Evolutionary conservation across 495 filamentous ascomycete species (phyloP).

Genomic region (Parachaetomium inaequale): DNA sequence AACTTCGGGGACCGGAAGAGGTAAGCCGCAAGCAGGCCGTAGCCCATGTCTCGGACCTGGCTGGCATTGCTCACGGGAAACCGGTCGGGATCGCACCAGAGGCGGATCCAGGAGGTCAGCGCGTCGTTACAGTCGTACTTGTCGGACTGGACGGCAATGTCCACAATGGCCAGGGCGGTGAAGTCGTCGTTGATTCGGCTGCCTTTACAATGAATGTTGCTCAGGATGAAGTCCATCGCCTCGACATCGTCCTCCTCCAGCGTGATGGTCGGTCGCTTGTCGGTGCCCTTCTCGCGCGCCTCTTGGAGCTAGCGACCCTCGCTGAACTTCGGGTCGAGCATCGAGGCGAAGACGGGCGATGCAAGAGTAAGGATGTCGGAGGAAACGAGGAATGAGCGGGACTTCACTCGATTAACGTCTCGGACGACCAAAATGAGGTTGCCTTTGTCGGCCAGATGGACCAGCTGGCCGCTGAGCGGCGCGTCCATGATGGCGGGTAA

Average conservation of each 20-base stretch:
- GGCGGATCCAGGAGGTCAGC: not conserved
- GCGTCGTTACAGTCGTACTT: slow-evolving; percentile 4
- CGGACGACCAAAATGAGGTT: not conserved
- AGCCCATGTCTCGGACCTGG: not conserved
- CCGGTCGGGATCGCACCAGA: not conserved
- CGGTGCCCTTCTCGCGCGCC: not conserved
- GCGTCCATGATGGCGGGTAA: not conserved
- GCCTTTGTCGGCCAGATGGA: not conserved
- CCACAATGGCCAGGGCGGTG: not conserved
- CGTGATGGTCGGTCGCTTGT: not conserved
- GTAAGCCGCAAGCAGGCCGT: slow-evolving; percentile 3
- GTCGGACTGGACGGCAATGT: slow-evolving; percentile 3
- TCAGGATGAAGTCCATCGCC: slow-evolving; percentile 11
- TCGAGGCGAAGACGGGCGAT: not conserved
- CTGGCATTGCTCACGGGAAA: not conserved
- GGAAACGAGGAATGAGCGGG: not conserved
- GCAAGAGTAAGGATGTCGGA: not conserved
- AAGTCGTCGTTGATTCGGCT: not conserved
- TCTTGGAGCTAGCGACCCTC: not conserved
- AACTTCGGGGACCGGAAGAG: slow-evolving; percentile 5
- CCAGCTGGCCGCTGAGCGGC: not conserved
- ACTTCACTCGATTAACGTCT: not conserved
- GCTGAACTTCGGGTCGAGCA: not conserved
- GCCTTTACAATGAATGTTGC: not conserved
- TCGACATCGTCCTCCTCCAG: not conserved